phyloP scores from a whole-genome alignment of 2,329 filamentous ascomycete genomes.

The Ciborinia camelliae region DNA sequence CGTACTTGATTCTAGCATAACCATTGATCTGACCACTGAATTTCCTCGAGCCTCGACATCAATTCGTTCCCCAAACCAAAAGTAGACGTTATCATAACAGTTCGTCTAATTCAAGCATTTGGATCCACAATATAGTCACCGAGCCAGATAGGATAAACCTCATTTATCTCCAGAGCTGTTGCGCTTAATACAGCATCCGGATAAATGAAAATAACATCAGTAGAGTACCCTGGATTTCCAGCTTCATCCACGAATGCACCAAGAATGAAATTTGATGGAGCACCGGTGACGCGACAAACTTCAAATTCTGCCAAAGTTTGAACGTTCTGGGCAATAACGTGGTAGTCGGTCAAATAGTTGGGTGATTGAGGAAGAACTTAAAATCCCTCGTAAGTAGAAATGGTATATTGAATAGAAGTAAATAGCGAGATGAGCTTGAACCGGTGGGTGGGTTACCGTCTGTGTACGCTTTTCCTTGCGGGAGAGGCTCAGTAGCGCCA shows the following conservation, averaged over 20 bases:
- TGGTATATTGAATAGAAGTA: neutral
- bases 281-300: neutral
- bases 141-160: slow-evolving; percentile 6
- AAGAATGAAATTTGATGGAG: slow-evolving; percentile 5
- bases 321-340: neutral
- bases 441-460: slow-evolving; percentile 5
- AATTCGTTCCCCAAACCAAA: neutral
- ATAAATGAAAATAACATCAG: neutral
- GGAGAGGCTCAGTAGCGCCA: neutral
- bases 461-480: neutral
- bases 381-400: neutral
- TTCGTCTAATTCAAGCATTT: neutral
- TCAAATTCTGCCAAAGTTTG: neutral
- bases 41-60: neutral
- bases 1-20: neutral
- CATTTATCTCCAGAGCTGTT: neutral
- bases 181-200: neutral
- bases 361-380: slow-evolving; percentile 1
- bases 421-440: neutral
- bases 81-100: neutral
- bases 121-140: neutral
- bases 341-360: neutral
- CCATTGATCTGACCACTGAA: neutral
- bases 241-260: slow-evolving; percentile 1
- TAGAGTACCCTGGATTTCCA: neutral